phyloP scores from a whole-genome alignment of 179 eudicot genomes.

The Pouteria campechiana region DNA sequence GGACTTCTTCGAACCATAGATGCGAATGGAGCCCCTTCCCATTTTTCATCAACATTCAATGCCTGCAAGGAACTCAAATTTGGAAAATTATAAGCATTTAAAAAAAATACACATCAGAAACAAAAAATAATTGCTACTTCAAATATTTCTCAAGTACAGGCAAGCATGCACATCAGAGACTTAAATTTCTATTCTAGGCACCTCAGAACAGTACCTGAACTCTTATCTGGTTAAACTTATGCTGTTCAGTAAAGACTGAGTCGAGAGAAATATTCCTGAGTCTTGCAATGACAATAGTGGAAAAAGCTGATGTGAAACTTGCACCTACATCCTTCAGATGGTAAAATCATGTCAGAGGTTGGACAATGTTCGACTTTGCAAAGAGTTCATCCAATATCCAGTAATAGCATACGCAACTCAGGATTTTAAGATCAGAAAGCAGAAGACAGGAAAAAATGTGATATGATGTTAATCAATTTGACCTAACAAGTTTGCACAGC shows the following conservation, averaged over 20 bases:
- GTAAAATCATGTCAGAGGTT: conserved; percentile 4
- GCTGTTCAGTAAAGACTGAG: conserved; percentile 48
- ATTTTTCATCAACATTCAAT: conserved; percentile 65
- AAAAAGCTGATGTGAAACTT: conserved; percentile 19
- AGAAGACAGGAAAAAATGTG: no score
- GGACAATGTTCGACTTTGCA: not conserved
- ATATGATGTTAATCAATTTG: no score
- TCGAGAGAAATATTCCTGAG: conserved; percentile 52
- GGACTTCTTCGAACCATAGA: conserved; percentile 81
- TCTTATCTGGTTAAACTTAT: conserved; percentile 48
- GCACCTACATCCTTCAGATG: conserved; percentile 33
- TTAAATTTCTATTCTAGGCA: no score
- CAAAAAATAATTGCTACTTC: conserved; percentile 7
- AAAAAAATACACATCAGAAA: conserved; percentile 4
- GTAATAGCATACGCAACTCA: no score
- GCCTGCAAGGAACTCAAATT: conserved; percentile 42
- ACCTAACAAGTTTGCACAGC: no score
- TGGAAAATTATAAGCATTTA: not conserved
- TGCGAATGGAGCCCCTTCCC: conserved; percentile 95
- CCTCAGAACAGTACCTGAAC: no score
- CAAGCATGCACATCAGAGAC: no score
- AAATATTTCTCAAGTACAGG: no score
- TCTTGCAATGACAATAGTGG: conserved; percentile 46
- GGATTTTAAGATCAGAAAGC: no score
- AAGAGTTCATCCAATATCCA: not conserved